Conservation (phyloP, 2,329 filamentous ascomycete species). For the Neofusicoccum kwambonambiense region DNA sequence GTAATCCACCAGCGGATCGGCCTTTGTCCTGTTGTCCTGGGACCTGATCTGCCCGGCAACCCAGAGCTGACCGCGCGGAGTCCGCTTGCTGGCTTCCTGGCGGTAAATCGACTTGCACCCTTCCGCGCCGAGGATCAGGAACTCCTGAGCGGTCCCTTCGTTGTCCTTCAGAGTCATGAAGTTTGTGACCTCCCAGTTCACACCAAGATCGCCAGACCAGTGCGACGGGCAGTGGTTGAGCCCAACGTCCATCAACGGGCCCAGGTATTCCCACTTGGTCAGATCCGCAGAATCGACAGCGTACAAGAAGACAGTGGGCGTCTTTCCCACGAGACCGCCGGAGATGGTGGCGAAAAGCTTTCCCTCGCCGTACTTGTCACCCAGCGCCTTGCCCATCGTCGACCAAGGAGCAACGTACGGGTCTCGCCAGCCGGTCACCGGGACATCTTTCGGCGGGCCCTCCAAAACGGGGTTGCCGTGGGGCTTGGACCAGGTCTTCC, state of each 20-base stretch:
- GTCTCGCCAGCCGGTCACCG: conserved; percentile 45
- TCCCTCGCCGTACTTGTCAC: conserved; percentile 11
- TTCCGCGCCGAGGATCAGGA: conserved; percentile 49
- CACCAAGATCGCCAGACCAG: conserved; percentile 52
- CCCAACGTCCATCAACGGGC: conserved; percentile 43
- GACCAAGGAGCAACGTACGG: conserved; percentile 38
- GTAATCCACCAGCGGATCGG: conserved; percentile 28
- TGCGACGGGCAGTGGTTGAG: conserved; percentile 40
- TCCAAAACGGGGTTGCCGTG: conserved; percentile 40
- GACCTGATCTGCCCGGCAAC: conserved; percentile 38
- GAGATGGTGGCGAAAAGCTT: conserved; percentile 50
- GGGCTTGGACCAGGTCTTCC: conserved; percentile 37
- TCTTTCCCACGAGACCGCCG: conserved; percentile 44
- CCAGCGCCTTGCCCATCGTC: conserved; percentile 23
- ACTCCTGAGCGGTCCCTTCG: conserved; percentile 32
- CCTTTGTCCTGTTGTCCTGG: not conserved
- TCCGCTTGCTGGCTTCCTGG: conserved; percentile 8
- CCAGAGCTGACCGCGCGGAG: conserved; percentile 43
- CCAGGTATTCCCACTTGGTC: conserved; percentile 47
- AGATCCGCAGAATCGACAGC: conserved; percentile 41
- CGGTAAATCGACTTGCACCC: conserved; percentile 34
- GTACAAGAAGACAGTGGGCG: conserved; percentile 51
- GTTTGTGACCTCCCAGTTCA: conserved; percentile 54
- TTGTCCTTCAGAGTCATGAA: conserved; percentile 40
- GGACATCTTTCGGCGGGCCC: conserved; percentile 32